phyloP scores from a whole-genome alignment of 2,329 filamentous ascomycete genomes.

The Decorospora gaudefroyi region DNA sequence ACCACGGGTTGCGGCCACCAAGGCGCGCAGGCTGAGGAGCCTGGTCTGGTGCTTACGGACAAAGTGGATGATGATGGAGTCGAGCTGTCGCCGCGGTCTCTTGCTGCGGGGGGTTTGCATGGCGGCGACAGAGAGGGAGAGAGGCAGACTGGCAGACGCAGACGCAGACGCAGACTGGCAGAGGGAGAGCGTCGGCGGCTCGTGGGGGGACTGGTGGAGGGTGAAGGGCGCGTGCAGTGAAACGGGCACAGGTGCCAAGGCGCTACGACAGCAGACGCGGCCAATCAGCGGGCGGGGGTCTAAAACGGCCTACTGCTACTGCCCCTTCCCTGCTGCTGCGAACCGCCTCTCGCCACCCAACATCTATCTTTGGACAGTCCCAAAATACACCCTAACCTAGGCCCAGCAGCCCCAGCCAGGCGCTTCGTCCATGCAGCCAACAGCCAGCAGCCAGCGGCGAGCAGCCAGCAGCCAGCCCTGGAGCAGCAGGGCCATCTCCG shows the following conservation, averaged over 20 bases:
- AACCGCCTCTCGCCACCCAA: slow-evolving; percentile 8
- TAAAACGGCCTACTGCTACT: not conserved
- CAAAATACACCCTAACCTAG: too few relatives aligned
- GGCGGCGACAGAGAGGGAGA: too few relatives aligned
- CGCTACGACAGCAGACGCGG: too few relatives aligned
- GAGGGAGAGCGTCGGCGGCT: slow-evolving; percentile 6
- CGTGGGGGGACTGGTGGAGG: not conserved
- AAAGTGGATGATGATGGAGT: slow-evolving; percentile 78
- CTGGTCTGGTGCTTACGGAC: slow-evolving; percentile 52
- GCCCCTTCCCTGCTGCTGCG: not conserved
- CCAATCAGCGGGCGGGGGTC: too few relatives aligned
- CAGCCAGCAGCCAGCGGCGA: too few relatives aligned
- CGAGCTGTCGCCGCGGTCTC: slow-evolving; percentile 35
- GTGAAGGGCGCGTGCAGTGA: slow-evolving; percentile 10
- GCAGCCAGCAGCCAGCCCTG: too few relatives aligned
- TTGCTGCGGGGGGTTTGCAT: slow-evolving; percentile 8
- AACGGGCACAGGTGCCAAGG: slow-evolving; percentile 2
- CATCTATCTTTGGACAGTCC: slow-evolving; percentile 16
- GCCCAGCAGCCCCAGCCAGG: slow-evolving; percentile 13
- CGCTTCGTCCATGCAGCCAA: too few relatives aligned
- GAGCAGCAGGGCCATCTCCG: slow-evolving; percentile 7
- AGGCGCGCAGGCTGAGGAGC: slow-evolving; percentile 27
- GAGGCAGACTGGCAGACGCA: too few relatives aligned
- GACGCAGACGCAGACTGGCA: too few relatives aligned
- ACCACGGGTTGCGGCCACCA: slow-evolving; percentile 12